Base-by-base conservation (phyloP, 2,329 filamentous ascomycete genomes). In the Zopfia rhizophila region DNA sequence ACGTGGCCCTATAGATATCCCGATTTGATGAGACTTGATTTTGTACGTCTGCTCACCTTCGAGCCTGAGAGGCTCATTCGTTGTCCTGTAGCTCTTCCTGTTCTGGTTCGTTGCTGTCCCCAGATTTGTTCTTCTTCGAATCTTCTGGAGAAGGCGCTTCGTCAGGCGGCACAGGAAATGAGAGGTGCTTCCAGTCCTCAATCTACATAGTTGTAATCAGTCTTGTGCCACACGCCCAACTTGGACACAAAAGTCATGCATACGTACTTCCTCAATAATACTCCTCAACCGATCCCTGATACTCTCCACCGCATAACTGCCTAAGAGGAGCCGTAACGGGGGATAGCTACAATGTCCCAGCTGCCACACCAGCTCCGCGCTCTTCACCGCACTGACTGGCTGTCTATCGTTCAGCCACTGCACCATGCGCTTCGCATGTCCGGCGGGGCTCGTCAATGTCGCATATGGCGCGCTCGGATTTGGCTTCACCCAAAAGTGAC, bases 361-460 rank as follows among this genome's bases (percentile, higher is more conserved):
- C 76, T 97, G 78, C 94, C 94, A 97, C 5, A 96, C 87, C 45
- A 97, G 76, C 76, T 97, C 91, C 3, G 91, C 91, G 49, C 91
- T 93, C 73, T 95, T 96, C 42, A 96, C 87, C 1, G 91, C 91
- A 69, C 90, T 96, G 10, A 91, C 94, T 4, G 93, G 93, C 72
- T 97, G 93, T 51, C 90, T 84, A 65, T 97, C 91, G 12, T 90
- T 90, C 14, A 97, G 79, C 94, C 94, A 97, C 71, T 96, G 91
- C 10, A 97, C 85, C 81, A 97, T 94, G 19, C 93, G 81, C 63
- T 89, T 88, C 1, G 92, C 91, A 73, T 99, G 94, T 3, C 92
- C 82, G 1, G 94, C 90, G 0, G 94, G 94, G 8, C 89, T 87
- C 2, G 88, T 90, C 1, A 88, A 77, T 14, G 85, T 83, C 5